phyloP scores from a whole-genome alignment of 2,329 filamentous ascomycete genomes.

The Dothistroma septosporum region DNA sequence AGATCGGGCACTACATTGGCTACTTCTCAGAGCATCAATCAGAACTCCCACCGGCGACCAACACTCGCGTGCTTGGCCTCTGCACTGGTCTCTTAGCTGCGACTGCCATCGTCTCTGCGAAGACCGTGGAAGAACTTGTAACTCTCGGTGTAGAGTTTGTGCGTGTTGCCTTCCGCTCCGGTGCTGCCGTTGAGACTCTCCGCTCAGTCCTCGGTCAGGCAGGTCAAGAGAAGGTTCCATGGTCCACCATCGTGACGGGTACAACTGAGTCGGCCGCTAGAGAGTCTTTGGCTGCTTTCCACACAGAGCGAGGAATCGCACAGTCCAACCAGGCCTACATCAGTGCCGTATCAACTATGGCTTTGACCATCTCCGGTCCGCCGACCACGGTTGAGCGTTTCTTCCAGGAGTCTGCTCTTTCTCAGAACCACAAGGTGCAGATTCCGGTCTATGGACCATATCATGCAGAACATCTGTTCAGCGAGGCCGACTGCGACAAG shows the following conservation, averaged over 20 bases:
- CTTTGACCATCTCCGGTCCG: slow-evolving; percentile 57
- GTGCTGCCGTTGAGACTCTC: slow-evolving; percentile 43
- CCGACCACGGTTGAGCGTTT: slow-evolving; percentile 51
- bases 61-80: slow-evolving; percentile 56
- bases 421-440: slow-evolving; percentile 48
- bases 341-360: slow-evolving; percentile 57
- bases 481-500: slow-evolving; percentile 47
- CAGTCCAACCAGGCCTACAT: slow-evolving; percentile 53
- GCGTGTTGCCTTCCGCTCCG: slow-evolving; percentile 62
- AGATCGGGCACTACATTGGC: slow-evolving; percentile 67
- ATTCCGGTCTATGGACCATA: slow-evolving; percentile 58
- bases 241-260: slow-evolving; percentile 63
- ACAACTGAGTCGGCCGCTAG: slow-evolving; percentile 51
- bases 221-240: slow-evolving; percentile 55
- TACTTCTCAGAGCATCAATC: slow-evolving; percentile 52
- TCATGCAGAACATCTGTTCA: slow-evolving; percentile 55
- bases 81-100: slow-evolving; percentile 69
- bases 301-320: slow-evolving; percentile 51
- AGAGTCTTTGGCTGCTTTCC: slow-evolving; percentile 54
- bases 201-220: slow-evolving; percentile 50
- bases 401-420: slow-evolving; percentile 48
- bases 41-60: slow-evolving; percentile 50
- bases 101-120: slow-evolving; percentile 61
- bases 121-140: slow-evolving; percentile 58
- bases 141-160: slow-evolving; percentile 61